Conservation (phyloP, 1,284 basidiomycete species). For the Apiotrichum sp. region DNA sequence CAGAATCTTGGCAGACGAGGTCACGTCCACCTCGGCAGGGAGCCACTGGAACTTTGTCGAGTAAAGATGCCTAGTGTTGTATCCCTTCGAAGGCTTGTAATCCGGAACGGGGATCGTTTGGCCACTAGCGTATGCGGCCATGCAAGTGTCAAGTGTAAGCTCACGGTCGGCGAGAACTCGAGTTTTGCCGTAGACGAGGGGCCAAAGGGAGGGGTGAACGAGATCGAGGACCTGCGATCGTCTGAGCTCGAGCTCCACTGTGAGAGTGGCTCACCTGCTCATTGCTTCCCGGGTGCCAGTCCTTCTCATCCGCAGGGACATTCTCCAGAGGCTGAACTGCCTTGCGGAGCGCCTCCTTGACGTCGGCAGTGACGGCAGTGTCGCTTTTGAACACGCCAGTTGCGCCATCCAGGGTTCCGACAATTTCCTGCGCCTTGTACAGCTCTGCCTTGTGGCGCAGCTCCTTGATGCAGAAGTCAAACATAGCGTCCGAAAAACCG, state of each 20-base stretch:
- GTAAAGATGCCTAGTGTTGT: neutral
- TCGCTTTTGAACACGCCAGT: conserved; percentile 5
- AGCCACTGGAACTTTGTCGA: conserved; percentile 18
- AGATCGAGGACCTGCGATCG: conserved; percentile 7
- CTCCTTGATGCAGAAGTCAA: conserved; percentile 8
- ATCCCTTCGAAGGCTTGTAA: neutral
- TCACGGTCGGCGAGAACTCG: conserved; percentile 3
- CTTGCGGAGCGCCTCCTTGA: neutral
- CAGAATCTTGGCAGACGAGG: neutral
- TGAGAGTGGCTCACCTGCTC: neutral
- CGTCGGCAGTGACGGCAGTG: neutral
- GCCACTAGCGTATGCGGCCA: conserved; percentile 1
- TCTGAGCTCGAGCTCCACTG: neutral
- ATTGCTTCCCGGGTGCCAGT: conserved; percentile 17
- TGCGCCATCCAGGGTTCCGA: conserved; percentile 2
- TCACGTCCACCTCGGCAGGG: conserved; percentile 8
- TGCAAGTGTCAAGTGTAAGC: neutral
- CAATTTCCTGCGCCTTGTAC: neutral
- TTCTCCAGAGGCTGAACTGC: conserved; percentile 5
- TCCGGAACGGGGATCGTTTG: neutral
- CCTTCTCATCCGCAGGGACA: conserved; percentile 5
- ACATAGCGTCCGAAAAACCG: conserved; percentile 12
- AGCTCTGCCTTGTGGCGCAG: conserved; percentile 13
- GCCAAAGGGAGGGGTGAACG: conserved; percentile 14
- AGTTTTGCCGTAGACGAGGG: conserved; percentile 14